Percentiles rank a stretch among this genome's conserved stretches.
Conservation (phyloP, 2,329 filamentous ascomycete genomes). For the Beauveria scarabaeidicola region DNA sequence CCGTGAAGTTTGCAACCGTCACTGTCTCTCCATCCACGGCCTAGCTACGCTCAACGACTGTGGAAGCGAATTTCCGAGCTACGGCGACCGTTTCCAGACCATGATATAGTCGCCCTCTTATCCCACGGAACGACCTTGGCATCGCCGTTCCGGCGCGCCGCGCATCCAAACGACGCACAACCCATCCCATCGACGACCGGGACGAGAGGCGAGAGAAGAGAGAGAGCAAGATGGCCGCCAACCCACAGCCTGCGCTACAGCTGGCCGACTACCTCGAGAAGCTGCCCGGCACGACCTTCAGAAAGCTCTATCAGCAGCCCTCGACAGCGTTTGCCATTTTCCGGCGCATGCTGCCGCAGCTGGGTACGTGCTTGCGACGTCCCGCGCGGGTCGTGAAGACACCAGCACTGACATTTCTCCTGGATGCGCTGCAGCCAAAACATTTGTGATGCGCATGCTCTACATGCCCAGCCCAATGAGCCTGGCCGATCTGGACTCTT, state of each 20-base stretch:
- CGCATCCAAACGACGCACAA: not conserved
- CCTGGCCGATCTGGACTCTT: slow-evolving; percentile 72
- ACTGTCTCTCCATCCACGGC: not conserved
- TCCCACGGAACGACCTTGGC: slow-evolving; percentile 1
- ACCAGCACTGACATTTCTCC: not conserved
- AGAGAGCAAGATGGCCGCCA: slow-evolving; percentile 34
- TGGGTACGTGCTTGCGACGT: slow-evolving; percentile 48
- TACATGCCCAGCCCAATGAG: slow-evolving; percentile 79
- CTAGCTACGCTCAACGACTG: not conserved
- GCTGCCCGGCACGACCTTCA: slow-evolving; percentile 81
- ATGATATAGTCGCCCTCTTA: slow-evolving; percentile 13
- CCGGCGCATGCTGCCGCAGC: slow-evolving; percentile 87
- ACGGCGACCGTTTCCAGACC: not conserved
- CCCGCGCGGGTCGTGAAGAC: not conserved
- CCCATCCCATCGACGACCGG: not conserved
- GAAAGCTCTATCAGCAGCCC: slow-evolving; percentile 88
- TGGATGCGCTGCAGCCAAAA: slow-evolving; percentile 59
- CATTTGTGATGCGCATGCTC: slow-evolving; percentile 88
- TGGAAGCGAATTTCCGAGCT: not conserved
- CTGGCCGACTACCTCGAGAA: slow-evolving; percentile 88
- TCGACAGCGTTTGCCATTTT: slow-evolving; percentile 94
- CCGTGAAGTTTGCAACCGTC: not conserved
- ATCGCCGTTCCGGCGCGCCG: slow-evolving; percentile 6
- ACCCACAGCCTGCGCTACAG: slow-evolving; percentile 42
- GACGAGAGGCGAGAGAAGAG: not conserved